Evolutionary conservation across 2,329 filamentous ascomycete genomes (phyloP).

Genomic region (Aspergillus viridinutans): DNA sequence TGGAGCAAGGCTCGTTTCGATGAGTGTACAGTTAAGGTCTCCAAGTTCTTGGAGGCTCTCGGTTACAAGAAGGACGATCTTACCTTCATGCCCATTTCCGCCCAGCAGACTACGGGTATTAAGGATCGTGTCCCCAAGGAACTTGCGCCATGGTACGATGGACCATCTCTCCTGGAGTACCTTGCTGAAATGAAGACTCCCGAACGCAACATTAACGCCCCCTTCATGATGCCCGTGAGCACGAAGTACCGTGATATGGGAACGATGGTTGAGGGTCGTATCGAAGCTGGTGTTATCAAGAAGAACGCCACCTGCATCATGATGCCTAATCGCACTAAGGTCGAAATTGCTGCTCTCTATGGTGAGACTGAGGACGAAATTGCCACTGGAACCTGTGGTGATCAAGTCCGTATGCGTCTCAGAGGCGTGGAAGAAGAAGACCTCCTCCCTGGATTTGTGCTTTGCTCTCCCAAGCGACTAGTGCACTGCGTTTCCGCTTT

Average conservation of each 20-base stretch:
- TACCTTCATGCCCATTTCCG: conserved; percentile 93
- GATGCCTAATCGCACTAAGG: conserved; percentile 88
- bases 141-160: conserved; percentile 76
- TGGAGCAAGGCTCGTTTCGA: conserved; percentile 92
- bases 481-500: conserved; percentile 88
- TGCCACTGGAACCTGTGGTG: conserved; percentile 74
- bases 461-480: conserved; percentile 89
- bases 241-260: conserved; percentile 97
- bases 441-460: conserved; percentile 88
- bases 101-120: conserved; percentile 79
- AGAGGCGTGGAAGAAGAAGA: conserved; percentile 97
- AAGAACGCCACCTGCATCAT: conserved; percentile 82
- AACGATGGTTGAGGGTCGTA: conserved; percentile 95
- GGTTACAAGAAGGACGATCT: conserved; percentile 96
- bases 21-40: conserved; percentile 87
- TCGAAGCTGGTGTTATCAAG: conserved; percentile 90
- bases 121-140: conserved; percentile 79
- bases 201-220: conserved; percentile 92
- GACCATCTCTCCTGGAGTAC: conserved; percentile 88
- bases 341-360: conserved; percentile 80
- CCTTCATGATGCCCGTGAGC: conserved; percentile 98
- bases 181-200: conserved; percentile 90
- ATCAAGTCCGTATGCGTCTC: conserved; percentile 88
- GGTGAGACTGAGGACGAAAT: conserved; percentile 96
- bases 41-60: conserved; percentile 81